These are phyloP conservation scores for Penicillium diatomitis DNA, from an alignment of 495 filamentous ascomycete species.

Conservation along the genomic window DNA sequence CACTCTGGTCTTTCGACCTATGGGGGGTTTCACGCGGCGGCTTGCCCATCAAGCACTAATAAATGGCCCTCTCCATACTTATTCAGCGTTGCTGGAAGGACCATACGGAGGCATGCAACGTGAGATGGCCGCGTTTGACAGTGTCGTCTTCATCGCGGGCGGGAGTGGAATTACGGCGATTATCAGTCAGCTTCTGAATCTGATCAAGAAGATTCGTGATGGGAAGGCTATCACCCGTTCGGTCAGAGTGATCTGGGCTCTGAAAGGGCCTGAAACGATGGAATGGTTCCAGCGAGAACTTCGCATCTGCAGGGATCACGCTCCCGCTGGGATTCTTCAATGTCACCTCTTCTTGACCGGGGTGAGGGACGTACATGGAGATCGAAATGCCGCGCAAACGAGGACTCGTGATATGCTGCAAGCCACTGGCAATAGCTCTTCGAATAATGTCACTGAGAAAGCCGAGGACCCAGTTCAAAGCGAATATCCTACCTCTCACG, in stretches of 20 bases:
- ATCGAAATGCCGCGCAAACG: slow-evolving; percentile 58
- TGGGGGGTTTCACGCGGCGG: slow-evolving; percentile 76
- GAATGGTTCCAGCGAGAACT: slow-evolving; percentile 98
- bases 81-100: slow-evolving; percentile 83
- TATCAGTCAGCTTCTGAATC: slow-evolving; percentile 77
- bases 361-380: slow-evolving; percentile 43
- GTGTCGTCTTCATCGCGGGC: slow-evolving; percentile 84
- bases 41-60: slow-evolving; percentile 70
- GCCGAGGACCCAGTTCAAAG: no score
- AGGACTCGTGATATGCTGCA: slow-evolving; percentile 76
- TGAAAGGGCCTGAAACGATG: slow-evolving; percentile 84
- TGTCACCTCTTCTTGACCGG: slow-evolving; percentile 91
- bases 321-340: slow-evolving; percentile 72
- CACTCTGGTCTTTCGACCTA: slow-evolving; percentile 83
- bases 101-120: slow-evolving; percentile 93
- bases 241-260: slow-evolving; percentile 83
- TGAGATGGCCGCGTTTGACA: slow-evolving; percentile 86
- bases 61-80: slow-evolving; percentile 76
- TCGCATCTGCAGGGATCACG: slow-evolving; percentile 75
- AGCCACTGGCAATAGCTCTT: slow-evolving; percentile 73
- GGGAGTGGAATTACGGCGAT: slow-evolving; percentile 92
- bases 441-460: slow-evolving; percentile 38
- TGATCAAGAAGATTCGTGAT: slow-evolving; percentile 91
- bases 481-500: slow-evolving; percentile 23
- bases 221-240: slow-evolving; percentile 86